Base-by-base conservation (phyloP, 1,284 basidiomycete genomes). In the Moesziomyces sp. region DNA sequence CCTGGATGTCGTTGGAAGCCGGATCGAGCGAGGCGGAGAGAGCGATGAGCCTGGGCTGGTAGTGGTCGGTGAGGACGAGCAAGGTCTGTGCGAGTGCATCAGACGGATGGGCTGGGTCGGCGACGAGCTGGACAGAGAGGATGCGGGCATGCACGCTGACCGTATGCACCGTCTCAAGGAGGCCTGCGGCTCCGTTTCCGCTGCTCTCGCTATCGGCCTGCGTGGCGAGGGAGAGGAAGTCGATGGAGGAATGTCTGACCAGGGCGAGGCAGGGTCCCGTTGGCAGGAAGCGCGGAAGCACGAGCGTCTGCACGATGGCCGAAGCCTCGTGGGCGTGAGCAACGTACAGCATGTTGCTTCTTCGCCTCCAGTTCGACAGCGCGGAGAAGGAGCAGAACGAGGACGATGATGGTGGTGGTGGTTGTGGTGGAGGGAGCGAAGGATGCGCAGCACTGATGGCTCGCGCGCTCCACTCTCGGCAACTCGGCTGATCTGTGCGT, bases 21-120 rank as follows among this genome's bases (percentile, higher is more conserved):
- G 48, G 45, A 38, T 49, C 28, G 9, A 24, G 40, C 13, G 52
- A 58, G 21, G 64, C 23, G 3, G 55, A 23, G 11, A 69, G 63
- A 6, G 59, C 58, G 53, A 80, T 52, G 51, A 80, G 62, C 13
- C 58, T 46, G 13, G 78, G 77, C 43, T 59, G 55, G 35, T 75
- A 71, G 44, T 80, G 78, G 50, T 80, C 78, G 21, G 78, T 80
- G 47, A 80, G 76, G 24, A 80, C 52, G 28, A 75, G 55, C 4
- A 77, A 58, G 13, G 62, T 52, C 40, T 68, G 57, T 5, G 9
- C 42, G 13, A n/a, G 19, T 23, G 61, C 52, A 46, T 43, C 19
- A 23, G 24, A 19, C 3, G 28, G 4, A 10, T 3, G n/a, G 30
- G n/a, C 28, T 16, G 56, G 18, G 5, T 58, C 52, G 23, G 43